Evolutionary conservation across 2,329 filamentous ascomycete species (phyloP), one percentile per base, ranked within the genome.

Genomic region (Claviceps spartinae): DNA sequence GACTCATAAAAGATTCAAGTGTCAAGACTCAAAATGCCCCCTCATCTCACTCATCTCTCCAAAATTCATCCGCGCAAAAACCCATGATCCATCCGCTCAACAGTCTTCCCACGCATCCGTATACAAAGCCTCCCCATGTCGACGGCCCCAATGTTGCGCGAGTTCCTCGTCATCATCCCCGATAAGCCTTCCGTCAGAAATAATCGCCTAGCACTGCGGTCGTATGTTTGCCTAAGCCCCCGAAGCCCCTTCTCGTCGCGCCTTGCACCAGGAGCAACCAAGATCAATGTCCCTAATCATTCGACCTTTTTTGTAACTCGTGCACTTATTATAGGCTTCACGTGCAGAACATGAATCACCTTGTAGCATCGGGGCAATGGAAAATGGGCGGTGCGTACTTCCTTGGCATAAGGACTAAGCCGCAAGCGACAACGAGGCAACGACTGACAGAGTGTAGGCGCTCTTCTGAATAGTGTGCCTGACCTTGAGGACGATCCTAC

Each of bases 141-240:
- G 22, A 55, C 65, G 24, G 48, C 58, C 36, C 45, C 57, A 24
- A 60, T 58, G 40, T 77, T 75, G 62, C 75, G 70, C 55, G 81
- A 86, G 65, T 88, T 82, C 72, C 75, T 88, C 40, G 81, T 83
- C 59, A 72, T 88, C 53, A 63, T 86, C 40, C 84, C 82, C 13
- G 84, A 88, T 65, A 78, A 81, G 65, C 75, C 81, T 1, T 80
- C 76, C 42, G 71, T 67, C 20, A 67, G 75, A 54, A 73, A 73
- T 57, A 84, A 83, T 72, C 73, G 84, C 51, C 67, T 86, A 26
- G 76, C 80, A 58, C 73, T 81, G 46, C 72, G 80, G 56, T 65
- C 72, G 79, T 83, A 64, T 59, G 77, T 70, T 30, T 45, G 7
- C 22, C 42, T 13, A 3, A 9, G 2, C 24, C 22, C 14, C 16